A percentile compares a stretch with the other conserved stretches of the same genome.
Conservation (phyloP, 2,329 filamentous ascomycete genomes). For the Colletotrichum trifolii region DNA sequence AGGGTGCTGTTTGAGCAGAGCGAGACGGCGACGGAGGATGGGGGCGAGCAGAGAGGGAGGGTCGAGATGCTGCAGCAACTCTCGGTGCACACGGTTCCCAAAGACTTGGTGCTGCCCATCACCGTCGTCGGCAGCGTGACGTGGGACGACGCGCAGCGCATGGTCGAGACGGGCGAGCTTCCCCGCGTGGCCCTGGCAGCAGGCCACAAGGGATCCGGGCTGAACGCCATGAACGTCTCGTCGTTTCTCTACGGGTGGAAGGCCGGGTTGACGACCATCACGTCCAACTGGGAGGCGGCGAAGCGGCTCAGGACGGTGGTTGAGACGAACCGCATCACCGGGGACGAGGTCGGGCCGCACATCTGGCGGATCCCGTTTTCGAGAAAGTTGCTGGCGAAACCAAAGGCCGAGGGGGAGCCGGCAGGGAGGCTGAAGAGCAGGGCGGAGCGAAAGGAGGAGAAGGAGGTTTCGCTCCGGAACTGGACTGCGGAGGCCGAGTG, state of each 20-base stretch:
- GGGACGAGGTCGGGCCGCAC: constrained; percentile 27
- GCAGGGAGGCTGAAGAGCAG: constrained; percentile 26
- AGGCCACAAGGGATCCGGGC: constrained; percentile 42
- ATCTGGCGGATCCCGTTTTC: constrained; percentile 37
- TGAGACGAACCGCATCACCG: constrained; percentile 24
- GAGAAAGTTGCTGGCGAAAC: constrained; percentile 35
- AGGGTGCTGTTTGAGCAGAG: constrained; percentile 42
- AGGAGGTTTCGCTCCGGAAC: constrained; percentile 27
- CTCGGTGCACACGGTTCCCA: constrained; percentile 46
- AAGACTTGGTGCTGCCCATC: constrained; percentile 49
- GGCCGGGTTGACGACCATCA: constrained; percentile 47
- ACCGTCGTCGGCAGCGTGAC: constrained; percentile 41
- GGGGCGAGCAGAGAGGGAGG: constrained; percentile 7
- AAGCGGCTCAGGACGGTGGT: constrained; percentile 35
- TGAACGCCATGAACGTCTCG: constrained; percentile 51
- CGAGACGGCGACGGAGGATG: constrained; percentile 27
- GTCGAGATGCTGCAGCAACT: constrained; percentile 47
- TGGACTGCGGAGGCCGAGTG: constrained; percentile 6
- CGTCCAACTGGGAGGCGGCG: constrained; percentile 52
- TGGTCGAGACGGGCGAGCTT: constrained; percentile 44
- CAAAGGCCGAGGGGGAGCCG: neutral
- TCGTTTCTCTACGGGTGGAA: constrained; percentile 55
- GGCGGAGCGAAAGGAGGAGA: constrained; percentile 33
- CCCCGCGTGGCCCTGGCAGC: constrained; percentile 50
- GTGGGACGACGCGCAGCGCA: constrained; percentile 42